Evolutionary conservation across 345 rosid species (phyloP).

Genomic region (Fremontodendron californicum): DNA sequence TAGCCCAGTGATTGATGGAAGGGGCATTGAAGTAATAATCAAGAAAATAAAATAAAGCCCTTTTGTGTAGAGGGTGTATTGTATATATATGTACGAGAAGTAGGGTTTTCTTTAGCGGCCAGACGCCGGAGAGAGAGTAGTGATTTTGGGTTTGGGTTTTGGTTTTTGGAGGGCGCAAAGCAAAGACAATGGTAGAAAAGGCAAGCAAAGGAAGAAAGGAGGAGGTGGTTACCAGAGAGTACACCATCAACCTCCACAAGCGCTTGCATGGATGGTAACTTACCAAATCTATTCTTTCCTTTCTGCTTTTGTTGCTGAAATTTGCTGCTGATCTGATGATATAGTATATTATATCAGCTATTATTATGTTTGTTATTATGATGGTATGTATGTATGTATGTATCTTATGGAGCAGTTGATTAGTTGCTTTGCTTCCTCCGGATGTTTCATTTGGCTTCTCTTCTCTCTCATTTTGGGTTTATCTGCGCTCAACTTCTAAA

Average conservation of each 20-base stretch:
- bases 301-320: background rate
- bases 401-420: too few relatives aligned
- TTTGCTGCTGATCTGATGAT: too few relatives aligned
- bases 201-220: slow-evolving; percentile 47
- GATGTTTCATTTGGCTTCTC: background rate
- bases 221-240: slow-evolving; percentile 63
- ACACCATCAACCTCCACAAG: slow-evolving; percentile 67
- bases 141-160: too few relatives aligned
- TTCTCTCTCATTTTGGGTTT: background rate
- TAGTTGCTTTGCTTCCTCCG: background rate
- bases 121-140: background rate
- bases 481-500: too few relatives aligned
- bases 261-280: slow-evolving; percentile 61
- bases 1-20: background rate
- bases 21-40: background rate
- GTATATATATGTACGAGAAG: background rate
- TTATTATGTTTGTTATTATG: too few relatives aligned
- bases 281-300: background rate
- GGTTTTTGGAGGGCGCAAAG: too few relatives aligned
- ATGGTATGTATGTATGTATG: background rate
- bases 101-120: slow-evolving; percentile 21
- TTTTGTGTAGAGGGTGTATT: background rate
- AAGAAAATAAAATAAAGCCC: background rate
- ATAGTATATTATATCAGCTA: too few relatives aligned
- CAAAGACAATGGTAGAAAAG: slow-evolving; percentile 44